Evolutionary conservation across 2,329 filamentous ascomycete species (phyloP).

Genomic region (Pezicula carpinea): DNA sequence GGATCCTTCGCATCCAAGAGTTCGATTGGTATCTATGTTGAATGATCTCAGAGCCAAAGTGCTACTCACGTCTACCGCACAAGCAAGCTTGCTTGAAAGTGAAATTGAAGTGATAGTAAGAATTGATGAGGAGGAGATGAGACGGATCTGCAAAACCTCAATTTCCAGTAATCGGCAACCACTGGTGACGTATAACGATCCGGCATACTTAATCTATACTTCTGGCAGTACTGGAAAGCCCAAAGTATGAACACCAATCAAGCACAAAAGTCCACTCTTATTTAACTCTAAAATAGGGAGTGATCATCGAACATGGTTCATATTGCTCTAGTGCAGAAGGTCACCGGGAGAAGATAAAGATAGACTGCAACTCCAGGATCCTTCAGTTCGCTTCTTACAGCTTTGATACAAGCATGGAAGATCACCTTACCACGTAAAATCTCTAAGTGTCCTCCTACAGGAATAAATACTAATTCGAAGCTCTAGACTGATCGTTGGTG

Average conservation of each 20-base stretch:
- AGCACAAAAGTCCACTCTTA: no score
- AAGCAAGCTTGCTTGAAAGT: neutral
- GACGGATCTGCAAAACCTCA: no score
- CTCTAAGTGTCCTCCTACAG: no score
- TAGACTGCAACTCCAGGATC: neutral
- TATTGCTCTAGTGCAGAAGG: no score
- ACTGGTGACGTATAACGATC: neutral
- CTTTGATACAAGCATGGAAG: slow-evolving; percentile 5
- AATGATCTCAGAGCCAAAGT: neutral
- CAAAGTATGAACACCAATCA: neutral
- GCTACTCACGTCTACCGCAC: neutral
- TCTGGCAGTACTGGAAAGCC: slow-evolving; percentile 4
- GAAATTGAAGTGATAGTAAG: no score
- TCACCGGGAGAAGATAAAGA: no score
- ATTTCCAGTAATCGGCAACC: no score
- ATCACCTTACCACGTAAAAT: slow-evolving; percentile 3
- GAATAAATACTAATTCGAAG: no score
- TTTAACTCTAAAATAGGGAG: no score
- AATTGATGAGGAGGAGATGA: no score
- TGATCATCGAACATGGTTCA: no score
- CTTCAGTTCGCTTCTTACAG: slow-evolving; percentile 7
- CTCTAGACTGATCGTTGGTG: slow-evolving; percentile 4
- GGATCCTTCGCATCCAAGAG: slow-evolving; percentile 19
- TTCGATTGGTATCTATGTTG: neutral
- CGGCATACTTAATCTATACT: neutral